Conservation (phyloP, 257 asterid genomes). For the Anisodus tanguticus region DNA sequence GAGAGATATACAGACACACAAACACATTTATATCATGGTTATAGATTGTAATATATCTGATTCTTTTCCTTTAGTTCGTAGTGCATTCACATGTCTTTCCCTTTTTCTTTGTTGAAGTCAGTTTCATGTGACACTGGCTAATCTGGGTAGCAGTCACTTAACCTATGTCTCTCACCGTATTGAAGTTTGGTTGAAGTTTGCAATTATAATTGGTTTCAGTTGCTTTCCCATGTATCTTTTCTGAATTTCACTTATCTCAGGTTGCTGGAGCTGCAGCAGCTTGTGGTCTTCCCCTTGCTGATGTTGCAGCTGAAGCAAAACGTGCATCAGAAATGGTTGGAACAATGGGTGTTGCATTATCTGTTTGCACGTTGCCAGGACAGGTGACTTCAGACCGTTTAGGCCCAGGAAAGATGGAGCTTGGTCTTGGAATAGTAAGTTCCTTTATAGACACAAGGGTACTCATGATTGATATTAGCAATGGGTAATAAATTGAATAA, state of each 20-base stretch:
- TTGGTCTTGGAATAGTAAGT: constrained; percentile 99
- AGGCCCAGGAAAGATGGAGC: constrained; percentile 98
- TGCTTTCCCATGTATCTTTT: constrained; percentile 4
- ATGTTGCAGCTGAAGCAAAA: constrained; percentile 90
- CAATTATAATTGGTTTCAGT: background rate
- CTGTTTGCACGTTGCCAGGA: constrained; percentile 98
- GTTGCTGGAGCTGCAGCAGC: constrained; percentile 99
- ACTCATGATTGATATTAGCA: constrained; percentile 30
- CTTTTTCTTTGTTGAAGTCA: constrained; percentile 3
- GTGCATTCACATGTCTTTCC: constrained; percentile 11
- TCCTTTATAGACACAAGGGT: background rate
- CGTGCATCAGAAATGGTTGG: constrained; percentile 93
- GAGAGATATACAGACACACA: too few species aligned
- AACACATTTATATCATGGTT: too few species aligned
- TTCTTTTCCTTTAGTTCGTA: background rate
- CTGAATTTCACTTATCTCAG: constrained; percentile 39
- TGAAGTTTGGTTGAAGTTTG: background rate
- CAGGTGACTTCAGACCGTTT: constrained; percentile 85
- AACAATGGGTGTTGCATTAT: constrained; percentile 95
- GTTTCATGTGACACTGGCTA: background rate
- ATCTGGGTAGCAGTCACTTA: background rate
- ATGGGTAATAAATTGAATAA: background rate
- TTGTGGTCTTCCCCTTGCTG: constrained; percentile 74
- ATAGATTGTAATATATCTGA: background rate
- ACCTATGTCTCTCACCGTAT: background rate